A percentile compares a stretch with the other conserved stretches of the same genome.
Conservation (phyloP, 441 rosid genomes). For the Pelargonium hybrid region DNA sequence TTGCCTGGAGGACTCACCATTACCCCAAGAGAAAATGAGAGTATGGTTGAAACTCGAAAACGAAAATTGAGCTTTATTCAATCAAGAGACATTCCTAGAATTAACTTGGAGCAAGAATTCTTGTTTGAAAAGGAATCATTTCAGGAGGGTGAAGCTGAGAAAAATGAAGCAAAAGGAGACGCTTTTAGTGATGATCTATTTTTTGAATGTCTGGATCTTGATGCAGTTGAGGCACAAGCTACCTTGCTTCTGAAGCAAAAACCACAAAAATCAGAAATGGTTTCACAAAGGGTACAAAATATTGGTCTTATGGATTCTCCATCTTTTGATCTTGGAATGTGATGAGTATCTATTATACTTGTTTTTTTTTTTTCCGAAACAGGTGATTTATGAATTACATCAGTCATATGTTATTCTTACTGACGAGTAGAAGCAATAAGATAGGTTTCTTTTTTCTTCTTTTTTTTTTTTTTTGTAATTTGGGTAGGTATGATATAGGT, state of each 20-base stretch:
- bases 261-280: conserved; percentile 30
- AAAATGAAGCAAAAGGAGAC: conserved; percentile 15
- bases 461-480: too few species aligned
- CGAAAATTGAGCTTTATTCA: conserved; percentile 40
- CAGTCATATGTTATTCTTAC: background rate
- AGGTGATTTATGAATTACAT: background rate
- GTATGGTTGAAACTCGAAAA: conserved; percentile 33
- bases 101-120: conserved; percentile 57
- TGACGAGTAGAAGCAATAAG: background rate
- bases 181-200: conserved; percentile 54
- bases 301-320: conserved; percentile 35
- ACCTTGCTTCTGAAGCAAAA: conserved; percentile 40
- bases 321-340: conserved; percentile 87
- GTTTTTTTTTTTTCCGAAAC: background rate
- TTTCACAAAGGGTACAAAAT: conserved; percentile 18
- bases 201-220: conserved; percentile 64
- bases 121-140: conserved; percentile 21
- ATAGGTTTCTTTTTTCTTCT: background rate
- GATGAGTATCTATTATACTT: conserved; percentile 15
- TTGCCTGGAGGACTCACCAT: conserved; percentile 20
- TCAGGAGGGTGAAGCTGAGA: conserved; percentile 21
- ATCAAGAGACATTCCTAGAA: conserved; percentile 32
- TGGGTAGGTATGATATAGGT: background rate
- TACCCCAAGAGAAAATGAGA: conserved; percentile 23
- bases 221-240: conserved; percentile 83